phyloP scores from a whole-genome alignment of 176 grass and related monocot species.

The Cocos nucifera region DNA sequence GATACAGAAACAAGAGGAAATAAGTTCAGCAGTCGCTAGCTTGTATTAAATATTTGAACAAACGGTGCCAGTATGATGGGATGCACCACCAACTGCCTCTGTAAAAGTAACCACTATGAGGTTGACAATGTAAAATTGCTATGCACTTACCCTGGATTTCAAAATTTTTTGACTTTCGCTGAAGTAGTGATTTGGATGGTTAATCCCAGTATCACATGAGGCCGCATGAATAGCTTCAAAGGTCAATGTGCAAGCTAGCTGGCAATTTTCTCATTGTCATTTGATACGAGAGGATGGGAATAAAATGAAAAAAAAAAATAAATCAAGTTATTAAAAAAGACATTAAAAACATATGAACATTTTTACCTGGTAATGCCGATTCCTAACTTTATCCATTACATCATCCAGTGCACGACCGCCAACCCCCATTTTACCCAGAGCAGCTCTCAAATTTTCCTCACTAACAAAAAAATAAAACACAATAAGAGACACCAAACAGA shows the following conservation, averaged over 20 bases:
- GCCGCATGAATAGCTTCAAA: conserved; percentile 73
- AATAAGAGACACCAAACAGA: background rate
- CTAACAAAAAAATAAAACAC: conserved; percentile 31
- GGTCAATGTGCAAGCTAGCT: conserved; percentile 95
- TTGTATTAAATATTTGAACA: too few species aligned
- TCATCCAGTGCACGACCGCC: conserved; percentile 54
- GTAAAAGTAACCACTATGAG: too few species aligned
- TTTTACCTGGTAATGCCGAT: conserved; percentile 79
- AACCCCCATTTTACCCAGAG: conserved; percentile 72
- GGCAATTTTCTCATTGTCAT: conserved; percentile 25
- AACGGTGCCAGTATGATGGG: too few species aligned
- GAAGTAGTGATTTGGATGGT: conserved; percentile 99
- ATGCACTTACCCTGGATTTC: conserved; percentile 38
- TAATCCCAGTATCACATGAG: conserved; percentile 85
- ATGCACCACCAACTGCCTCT: too few species aligned
- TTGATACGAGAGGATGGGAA: background rate
- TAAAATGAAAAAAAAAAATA: conserved; percentile 11
- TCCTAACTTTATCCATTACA: conserved; percentile 85
- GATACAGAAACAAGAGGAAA: background rate
- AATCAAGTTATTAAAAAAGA: too few species aligned
- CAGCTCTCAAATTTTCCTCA: conserved; percentile 92
- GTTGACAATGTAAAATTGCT: too few species aligned
- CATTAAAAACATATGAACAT: background rate
- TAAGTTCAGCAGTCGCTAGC: too few species aligned
- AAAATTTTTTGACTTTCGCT: conserved; percentile 69